Base-by-base conservation (phyloP, 164 flowering plant species). In the Stephania yunnanensis region DNA sequence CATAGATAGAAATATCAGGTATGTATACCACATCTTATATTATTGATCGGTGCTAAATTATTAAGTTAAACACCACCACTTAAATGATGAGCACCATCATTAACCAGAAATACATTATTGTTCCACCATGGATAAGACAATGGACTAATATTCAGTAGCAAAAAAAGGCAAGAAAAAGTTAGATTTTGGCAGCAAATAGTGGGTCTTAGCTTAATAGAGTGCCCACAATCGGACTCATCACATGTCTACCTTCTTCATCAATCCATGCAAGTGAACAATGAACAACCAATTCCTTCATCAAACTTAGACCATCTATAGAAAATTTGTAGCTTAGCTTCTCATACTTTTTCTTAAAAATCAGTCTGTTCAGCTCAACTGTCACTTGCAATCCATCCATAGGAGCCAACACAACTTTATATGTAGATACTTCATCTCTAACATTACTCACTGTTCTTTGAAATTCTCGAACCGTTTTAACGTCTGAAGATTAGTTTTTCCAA, bases 391-490 rank as follows among this genome's bases (percentile, higher is more conserved):
- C 74, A 72, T 72, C 65, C 65, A 58, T 53, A 6, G 30, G 46
- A 46, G 64, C 12, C 19, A 72, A 55, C 2, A 20, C 15, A 52
- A 45, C 74, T 3, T 22, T 55, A 22, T 52, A 72, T 13, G 74
- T 72, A 2, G 74, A 7, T 22, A 30, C 29, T 1, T 55, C 46
- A 31, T 58, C 65, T 50, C 74, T 66, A 5, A 72, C 74, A 72
- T 72, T 53, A 44, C 90, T 88, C 74, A 86, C 87, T 15, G 83
- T 84, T 74, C 91, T 81, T 2, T 61, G 11, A 73, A 87, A 87
- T 46, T 83, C 85, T 68, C 65, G 70, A 6, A 48, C 76, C 30
- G 65, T 75, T 46, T 46, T 73, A 17, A 61, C 13, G 10, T 46
- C 46, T 20, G 68, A 55, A 29, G 76, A 45, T 1, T 84, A 76